Conservation (phyloP, 495 filamentous ascomycete genomes). For the Neurospora sp. region DNA sequence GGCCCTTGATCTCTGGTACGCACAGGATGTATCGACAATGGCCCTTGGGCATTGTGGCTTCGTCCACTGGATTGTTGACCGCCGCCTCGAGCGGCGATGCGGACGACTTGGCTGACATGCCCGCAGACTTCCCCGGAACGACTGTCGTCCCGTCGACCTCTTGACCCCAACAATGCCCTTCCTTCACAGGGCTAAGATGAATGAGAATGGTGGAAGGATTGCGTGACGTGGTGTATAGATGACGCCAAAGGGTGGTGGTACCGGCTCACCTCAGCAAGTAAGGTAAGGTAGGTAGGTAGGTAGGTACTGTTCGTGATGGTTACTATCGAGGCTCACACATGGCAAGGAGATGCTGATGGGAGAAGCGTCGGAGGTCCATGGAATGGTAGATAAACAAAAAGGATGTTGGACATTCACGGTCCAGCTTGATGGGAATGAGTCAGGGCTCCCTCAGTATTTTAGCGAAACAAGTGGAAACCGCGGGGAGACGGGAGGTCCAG, state of each 20-base stretch:
- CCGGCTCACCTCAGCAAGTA: conserved; percentile 5
- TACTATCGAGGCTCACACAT: conserved; percentile 23
- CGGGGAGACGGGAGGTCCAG: not conserved
- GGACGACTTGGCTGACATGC: conserved; percentile 17
- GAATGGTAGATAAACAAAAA: conserved; percentile 3
- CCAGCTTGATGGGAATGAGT: conserved; percentile 1
- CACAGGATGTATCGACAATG: conserved; percentile 47
- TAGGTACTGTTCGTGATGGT: not conserved
- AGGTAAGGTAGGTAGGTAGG: not conserved
- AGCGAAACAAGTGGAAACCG: not conserved
- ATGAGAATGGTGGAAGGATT: not conserved
- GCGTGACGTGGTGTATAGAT: not conserved
- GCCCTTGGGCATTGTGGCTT: conserved; percentile 38
- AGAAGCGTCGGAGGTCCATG: conserved; percentile 18
- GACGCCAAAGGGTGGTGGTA: not conserved
- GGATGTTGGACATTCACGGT: conserved; percentile 5
- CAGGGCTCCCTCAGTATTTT: not conserved
- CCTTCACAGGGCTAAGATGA: not conserved
- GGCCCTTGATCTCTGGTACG: conserved; percentile 42
- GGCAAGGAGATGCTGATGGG: conserved; percentile 10
- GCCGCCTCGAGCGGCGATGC: conserved; percentile 24
- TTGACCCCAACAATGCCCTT: not conserved
- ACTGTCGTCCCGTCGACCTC: not conserved
- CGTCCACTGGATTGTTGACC: conserved; percentile 20
- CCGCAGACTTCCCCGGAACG: not conserved